phyloP scores from a whole-genome alignment of 2,329 filamentous ascomycete genomes.

The Aphanocladium album region DNA sequence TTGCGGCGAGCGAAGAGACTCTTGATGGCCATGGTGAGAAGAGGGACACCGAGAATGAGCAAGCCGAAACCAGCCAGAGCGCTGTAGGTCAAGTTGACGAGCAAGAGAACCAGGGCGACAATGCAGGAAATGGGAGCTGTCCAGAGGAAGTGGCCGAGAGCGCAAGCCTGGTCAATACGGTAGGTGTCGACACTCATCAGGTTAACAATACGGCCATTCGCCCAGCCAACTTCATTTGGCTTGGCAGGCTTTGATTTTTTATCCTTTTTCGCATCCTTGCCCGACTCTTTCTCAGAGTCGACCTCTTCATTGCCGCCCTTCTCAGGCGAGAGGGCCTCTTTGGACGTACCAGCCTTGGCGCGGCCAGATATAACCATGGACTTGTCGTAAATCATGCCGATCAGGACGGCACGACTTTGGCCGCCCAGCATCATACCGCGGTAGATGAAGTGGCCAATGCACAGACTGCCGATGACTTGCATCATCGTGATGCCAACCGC shows the following conservation, averaged over 20 bases:
- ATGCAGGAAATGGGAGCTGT: conserved; percentile 73
- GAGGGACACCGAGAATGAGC: conserved; percentile 70
- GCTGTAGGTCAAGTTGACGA: conserved; percentile 86
- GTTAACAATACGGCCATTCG: conserved; percentile 86
- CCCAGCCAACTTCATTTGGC: conserved; percentile 73
- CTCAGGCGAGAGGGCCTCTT: conserved; percentile 27
- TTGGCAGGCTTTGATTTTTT: conserved; percentile 22
- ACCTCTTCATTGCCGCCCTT: conserved; percentile 41
- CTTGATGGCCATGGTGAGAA: conserved; percentile 72
- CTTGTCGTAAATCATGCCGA: conserved; percentile 86
- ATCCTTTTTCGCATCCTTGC: conserved; percentile 33
- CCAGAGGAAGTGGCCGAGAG: conserved; percentile 90
- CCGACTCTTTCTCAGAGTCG: conserved; percentile 36
- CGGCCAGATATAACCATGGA: conserved; percentile 82
- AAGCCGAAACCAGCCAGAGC: conserved; percentile 84
- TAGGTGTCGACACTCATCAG: conserved; percentile 95
- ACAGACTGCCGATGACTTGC: conserved; percentile 77
- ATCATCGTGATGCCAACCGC: conserved; percentile 80
- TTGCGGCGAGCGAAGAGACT: conserved; percentile 70
- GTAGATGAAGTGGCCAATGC: conserved; percentile 88
- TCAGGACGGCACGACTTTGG: conserved; percentile 73
- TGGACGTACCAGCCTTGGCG: conserved; percentile 73
- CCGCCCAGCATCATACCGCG: conserved; percentile 88
- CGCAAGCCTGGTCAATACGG: conserved; percentile 81
- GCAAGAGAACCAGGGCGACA: conserved; percentile 71